Base-by-base conservation (phyloP, 2,329 filamentous ascomycete species). In the Trichophyton schoenleinii region DNA sequence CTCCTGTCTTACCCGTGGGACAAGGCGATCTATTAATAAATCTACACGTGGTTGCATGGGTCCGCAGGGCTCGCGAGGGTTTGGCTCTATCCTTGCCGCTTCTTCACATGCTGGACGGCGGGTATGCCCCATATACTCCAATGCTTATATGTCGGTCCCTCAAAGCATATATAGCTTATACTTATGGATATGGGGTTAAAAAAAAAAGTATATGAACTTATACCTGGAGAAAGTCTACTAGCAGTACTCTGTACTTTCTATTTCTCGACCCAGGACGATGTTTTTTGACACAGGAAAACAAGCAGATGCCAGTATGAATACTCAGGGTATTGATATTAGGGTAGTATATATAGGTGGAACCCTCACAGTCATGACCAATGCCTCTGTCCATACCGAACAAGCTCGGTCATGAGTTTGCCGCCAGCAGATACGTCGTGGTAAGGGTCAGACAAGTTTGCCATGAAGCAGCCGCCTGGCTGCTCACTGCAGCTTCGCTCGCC, bases 361-460 rank as follows among this genome's bases (percentile, higher is more conserved):
- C 42, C 11, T 8, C 22, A 58, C 22, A n/a, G 20, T 25, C 36
- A n/a, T 34, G 41, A 28, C 66, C 66, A 67, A 55, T 65, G 46
- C 15, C 59, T 20, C 49, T 64, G 36, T 25, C 57, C 66, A 60
- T 67, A 63, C 11, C 42, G 36, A 22, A 66, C 62, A 41, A 68
- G 66, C 44, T 68, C 63, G 15, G 63, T 64, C 66, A 68, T 67
- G 46, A 68, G 63, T 55, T 59, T 66, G 9, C 66, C 66, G n/a
- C 65, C 66, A n/a, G 66, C 65, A 57, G 64, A 67, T 49, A 68
- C 66, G 59, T 67, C 65, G 58, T 68, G 66, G 49, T 64, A 66
- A 6, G 59, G 60, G 25, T 63, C 64, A n/a, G 44, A 58, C 49
- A 64, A 62, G n/a, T 63, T 62, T 13, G 55, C 44, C 13, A 63